Percentiles rank a stretch among this genome's conserved stretches.
phyloP scores from a whole-genome alignment of 75 land plant genomes.

The Azolla pinnata region DNA sequence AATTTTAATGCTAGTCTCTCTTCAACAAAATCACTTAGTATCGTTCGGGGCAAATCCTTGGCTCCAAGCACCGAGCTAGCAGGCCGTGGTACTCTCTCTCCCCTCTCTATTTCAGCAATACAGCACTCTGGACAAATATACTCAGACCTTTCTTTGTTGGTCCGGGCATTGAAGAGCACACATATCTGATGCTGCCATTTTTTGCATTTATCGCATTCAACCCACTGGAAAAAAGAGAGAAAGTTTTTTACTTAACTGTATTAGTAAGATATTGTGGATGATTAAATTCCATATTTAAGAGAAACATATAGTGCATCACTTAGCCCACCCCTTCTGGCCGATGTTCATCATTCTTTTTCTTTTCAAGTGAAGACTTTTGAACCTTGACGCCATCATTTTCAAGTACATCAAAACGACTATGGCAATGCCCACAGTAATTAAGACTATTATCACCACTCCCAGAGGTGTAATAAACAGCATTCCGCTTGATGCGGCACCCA shows the following conservation, averaged over 20 bases:
- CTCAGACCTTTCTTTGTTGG: constrained; percentile 88
- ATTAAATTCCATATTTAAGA: neutral
- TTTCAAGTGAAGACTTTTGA: constrained; percentile 62
- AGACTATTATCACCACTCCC: constrained; percentile 67
- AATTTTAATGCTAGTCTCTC: constrained; percentile 53
- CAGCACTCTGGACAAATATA: constrained; percentile 91
- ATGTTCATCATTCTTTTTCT: constrained; percentile 92
- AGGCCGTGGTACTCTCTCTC: constrained; percentile 71
- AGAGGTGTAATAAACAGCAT: constrained; percentile 68
- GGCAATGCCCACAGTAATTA: constrained; percentile 81
- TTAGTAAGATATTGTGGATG: no score
- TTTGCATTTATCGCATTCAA: constrained; percentile 94
- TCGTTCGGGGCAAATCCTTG: constrained; percentile 78
- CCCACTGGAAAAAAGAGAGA: constrained; percentile 91
- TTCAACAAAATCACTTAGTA: constrained; percentile 82
- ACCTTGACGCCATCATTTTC: constrained; percentile 53
- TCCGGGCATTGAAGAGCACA: constrained; percentile 85
- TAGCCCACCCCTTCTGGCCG: constrained; percentile 77
- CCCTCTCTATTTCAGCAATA: constrained; percentile 67
- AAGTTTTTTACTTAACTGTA: no score
- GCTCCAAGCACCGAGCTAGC: constrained; percentile 83
- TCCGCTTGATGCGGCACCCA: constrained; percentile 92
- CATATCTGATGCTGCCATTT: constrained; percentile 95
- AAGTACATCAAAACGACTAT: constrained; percentile 70
- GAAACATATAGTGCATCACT: neutral